A percentile compares a stretch with the other conserved stretches of the same genome.
phyloP scores from a whole-genome alignment of 2,329 filamentous ascomycete genomes.

The Cladophialophora bantiana region DNA sequence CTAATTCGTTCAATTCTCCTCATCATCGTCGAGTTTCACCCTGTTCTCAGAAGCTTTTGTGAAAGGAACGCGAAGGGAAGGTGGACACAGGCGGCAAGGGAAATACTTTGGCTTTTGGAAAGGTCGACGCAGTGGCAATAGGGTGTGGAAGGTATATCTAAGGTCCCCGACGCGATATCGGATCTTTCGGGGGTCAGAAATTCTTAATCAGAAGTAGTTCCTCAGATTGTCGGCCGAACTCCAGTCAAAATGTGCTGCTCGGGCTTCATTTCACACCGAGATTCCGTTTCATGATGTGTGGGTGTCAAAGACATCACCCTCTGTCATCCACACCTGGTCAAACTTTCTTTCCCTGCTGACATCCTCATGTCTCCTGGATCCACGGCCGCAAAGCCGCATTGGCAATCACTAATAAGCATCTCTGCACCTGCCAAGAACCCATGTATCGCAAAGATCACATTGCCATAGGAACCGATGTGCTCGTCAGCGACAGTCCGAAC shows the following conservation, averaged over 20 bases:
- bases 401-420: background rate
- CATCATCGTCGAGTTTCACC: background rate
- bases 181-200: background rate
- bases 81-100: background rate
- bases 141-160: background rate
- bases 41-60: background rate
- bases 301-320: background rate
- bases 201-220: background rate
- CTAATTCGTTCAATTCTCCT: background rate
- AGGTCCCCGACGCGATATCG: background rate
- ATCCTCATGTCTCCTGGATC: background rate
- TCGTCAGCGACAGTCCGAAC: conserved; percentile 27
- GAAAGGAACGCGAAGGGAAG: background rate
- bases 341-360: background rate
- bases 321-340: background rate
- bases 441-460: conserved; percentile 18
- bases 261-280: background rate
- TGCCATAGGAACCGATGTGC: conserved; percentile 22
- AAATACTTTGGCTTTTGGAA: background rate
- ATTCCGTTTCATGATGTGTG: background rate
- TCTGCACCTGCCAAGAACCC: conserved; percentile 19
- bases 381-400: background rate
- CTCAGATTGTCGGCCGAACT: background rate
- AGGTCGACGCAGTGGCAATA: background rate
- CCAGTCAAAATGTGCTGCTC: background rate